Evolutionary conservation across 2,329 filamentous ascomycete species (phyloP).

Genomic region (Hymenoscyphus infarciens): DNA sequence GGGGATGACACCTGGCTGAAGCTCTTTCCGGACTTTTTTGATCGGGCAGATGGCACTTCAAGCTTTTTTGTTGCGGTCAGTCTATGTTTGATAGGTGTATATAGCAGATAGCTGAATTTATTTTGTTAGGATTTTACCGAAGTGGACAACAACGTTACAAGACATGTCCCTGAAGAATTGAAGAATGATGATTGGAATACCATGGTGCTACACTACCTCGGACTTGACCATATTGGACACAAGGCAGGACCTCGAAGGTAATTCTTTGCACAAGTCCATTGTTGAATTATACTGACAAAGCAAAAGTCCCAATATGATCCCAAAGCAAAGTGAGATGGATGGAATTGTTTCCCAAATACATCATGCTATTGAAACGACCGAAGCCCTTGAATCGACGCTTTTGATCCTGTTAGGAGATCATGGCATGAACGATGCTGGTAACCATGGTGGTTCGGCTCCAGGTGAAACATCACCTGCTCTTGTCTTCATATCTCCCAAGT

Average conservation of each 20-base stretch:
- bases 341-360: slow-evolving; percentile 73
- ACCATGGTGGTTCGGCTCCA: slow-evolving; percentile 89
- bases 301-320: slow-evolving; percentile 77
- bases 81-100: slow-evolving; percentile 32
- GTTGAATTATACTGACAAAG: slow-evolving; percentile 19
- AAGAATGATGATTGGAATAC: slow-evolving; percentile 79
- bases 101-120: slow-evolving; percentile 31
- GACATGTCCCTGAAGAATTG: slow-evolving; percentile 78
- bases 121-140: slow-evolving; percentile 81
- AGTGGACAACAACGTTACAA: slow-evolving; percentile 95
- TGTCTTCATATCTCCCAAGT: slow-evolving; percentile 84
- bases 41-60: slow-evolving; percentile 83
- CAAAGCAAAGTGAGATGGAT: slow-evolving; percentile 95
- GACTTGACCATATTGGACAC: slow-evolving; percentile 95
- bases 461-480: slow-evolving; percentile 93
- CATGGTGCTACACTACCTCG: slow-evolving; percentile 93
- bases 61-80: slow-evolving; percentile 97
- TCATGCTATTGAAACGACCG: slow-evolving; percentile 64
- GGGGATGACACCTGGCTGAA: slow-evolving; percentile 99
- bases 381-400: slow-evolving; percentile 73
- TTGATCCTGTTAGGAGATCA: slow-evolving; percentile 90
- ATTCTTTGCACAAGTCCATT: slow-evolving; percentile 8
- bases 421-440: slow-evolving; percentile 99
- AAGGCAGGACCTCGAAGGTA: slow-evolving; percentile 86
- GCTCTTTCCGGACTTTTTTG: slow-evolving; percentile 86